Base-by-base conservation (phyloP, 2,329 filamentous ascomycete genomes). In the Gnomoniopsis smithogilvyi region DNA sequence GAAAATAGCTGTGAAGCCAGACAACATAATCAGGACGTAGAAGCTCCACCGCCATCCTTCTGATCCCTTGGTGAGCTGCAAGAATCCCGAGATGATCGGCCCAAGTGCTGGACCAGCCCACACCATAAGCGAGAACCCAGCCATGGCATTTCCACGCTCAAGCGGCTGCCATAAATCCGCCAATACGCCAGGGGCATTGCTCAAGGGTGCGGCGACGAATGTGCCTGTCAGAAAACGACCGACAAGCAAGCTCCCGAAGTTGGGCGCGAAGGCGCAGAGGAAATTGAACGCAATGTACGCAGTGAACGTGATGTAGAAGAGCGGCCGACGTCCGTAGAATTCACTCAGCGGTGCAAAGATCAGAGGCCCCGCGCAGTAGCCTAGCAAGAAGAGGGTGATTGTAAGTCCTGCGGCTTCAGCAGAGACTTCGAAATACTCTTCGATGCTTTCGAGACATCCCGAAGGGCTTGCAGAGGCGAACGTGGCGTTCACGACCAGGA, bases 301-400 rank as follows among this genome's bases (percentile, higher is more conserved):
- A 14, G 67, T 68, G 66, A 83, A 82, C 0, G 75, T 75, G 50
- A 78, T 68, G 66, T 81, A 78, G 63, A 84, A 81, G 50, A 84
- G 76, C 74, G 76, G 80, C 64, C 80, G 66, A 8, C 82, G 73
- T 14, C 82, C 81, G 67, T 81, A 85, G 59, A 84, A 81, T 67
- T 86, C 83, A 41, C 76, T 81, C 21, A 85, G 65, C 0, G 83
- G 84, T 1, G 82, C 83, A 64, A 83, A 86, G 2, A 85, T 51
- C 2, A 87, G 71, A 0, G 84, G 84, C 0, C 85, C 85, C 2
- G 80, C 77, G 62, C 80, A 81, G 68, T 86, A 87, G 2, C 79
- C 82, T 3, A 84, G 72, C 26, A 85, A 71, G 64, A 84, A 85
- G 11, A 84, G 67, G 0, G 80, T 81, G 47, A 82, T 79, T 1